Evolutionary conservation across 2,329 filamentous ascomycete species (phyloP).

Genomic region (Ophiognomonia clavigignenti-juglandacearum): DNA sequence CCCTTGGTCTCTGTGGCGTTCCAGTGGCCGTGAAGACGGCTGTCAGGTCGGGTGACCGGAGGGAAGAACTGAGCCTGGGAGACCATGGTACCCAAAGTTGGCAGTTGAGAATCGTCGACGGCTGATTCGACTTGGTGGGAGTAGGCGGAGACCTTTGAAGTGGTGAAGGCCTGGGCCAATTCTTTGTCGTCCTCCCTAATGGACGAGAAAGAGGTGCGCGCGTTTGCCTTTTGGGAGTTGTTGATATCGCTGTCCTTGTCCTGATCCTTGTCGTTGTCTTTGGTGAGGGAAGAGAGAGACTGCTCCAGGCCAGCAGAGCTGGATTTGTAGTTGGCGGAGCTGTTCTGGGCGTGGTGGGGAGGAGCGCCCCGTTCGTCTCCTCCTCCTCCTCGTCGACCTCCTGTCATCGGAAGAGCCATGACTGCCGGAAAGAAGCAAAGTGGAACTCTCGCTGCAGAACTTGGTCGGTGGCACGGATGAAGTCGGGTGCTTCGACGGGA

Average conservation of each 20-base stretch:
- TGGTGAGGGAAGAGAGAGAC: slow-evolving; percentile 19
- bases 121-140: too few species aligned
- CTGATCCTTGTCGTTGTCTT: too few species aligned
- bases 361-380: slow-evolving; percentile 6
- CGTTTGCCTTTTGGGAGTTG: slow-evolving; percentile 27
- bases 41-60: slow-evolving; percentile 50
- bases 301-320: slow-evolving; percentile 19
- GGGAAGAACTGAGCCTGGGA: slow-evolving; percentile 43
- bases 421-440: not conserved
- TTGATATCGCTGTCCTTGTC: too few species aligned
- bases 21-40: slow-evolving; percentile 54
- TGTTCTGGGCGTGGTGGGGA: slow-evolving; percentile 7
- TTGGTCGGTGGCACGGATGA: too few species aligned
- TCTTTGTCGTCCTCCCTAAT: slow-evolving; percentile 56
- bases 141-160: too few species aligned
- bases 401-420: slow-evolving; percentile 18
- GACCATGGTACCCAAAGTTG: slow-evolving; percentile 35
- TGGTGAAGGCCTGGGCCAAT: slow-evolving; percentile 53
- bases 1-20: slow-evolving; percentile 52
- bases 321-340: slow-evolving; percentile 23
- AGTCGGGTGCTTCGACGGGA: too few species aligned
- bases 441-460: slow-evolving; percentile 1
- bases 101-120: slow-evolving; percentile 44
- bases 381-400: slow-evolving; percentile 8
- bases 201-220: slow-evolving; percentile 56